Base-by-base conservation (phyloP, 306 rosid species). In the Lathyrus oleraceus region DNA sequence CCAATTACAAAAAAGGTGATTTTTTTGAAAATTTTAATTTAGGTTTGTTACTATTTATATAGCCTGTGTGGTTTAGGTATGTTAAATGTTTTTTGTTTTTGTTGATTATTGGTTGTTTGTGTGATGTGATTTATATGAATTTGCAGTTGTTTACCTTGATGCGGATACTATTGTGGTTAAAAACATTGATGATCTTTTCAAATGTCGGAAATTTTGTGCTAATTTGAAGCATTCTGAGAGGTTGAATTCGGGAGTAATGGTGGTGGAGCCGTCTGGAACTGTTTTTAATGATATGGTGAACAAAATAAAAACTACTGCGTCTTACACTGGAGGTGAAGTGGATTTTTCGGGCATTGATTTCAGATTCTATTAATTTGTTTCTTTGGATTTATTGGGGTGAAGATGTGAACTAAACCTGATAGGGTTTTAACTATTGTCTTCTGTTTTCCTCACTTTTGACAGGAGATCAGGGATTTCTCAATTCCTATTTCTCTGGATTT, bases 171-270 rank as follows among this genome's bases (percentile, higher is more conserved):
- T 95, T 78, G 97, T 95, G 78, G 86, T 95, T 47, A 87, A 86
- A 78, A 87, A 75, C 38, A 79, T 95, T 40, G 99, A 95, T 49
- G 97, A 91, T 89, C 96, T 95, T 67, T 95, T 95, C 85, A 82
- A 95, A 83, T 95, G 97, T 76, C 65, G 84, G 66, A 91, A 91
- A 56, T 95, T 95, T 72, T 95, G 99, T 71, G 99, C 99, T 40
- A 95, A 95, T 78, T 84, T 95, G 85, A 95, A 95, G 96, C 99
- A 95, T 86, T 95, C 99, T 2, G 99, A 95, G 92, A 86, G 91
- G 81, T 81, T 95, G 82, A 95, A 95, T 79, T 95, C 99, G 0
- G 99, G 99, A 62, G 99, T 95, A 72, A 89, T 95, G 97, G 97
- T 91, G 61, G 92, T 95, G 61, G 90, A 95, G 83, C 96, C 97